Base-by-base conservation (phyloP, 306 rosid genomes). In the Quillaja saponaria region DNA sequence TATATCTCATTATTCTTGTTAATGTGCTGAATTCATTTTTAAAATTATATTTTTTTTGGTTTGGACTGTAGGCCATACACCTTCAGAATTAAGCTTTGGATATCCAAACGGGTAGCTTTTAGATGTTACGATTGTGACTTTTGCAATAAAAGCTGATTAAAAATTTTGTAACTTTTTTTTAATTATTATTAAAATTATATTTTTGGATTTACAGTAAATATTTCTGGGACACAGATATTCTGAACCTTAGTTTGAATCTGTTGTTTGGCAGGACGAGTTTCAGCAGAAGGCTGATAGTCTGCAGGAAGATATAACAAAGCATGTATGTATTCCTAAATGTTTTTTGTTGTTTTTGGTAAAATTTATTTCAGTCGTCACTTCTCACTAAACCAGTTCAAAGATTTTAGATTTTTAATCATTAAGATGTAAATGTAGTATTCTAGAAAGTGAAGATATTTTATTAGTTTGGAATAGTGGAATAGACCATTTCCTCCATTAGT, bases 221-320 rank as follows among this genome's bases (percentile, higher is more conserved):
- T n/a, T n/a, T n/a, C n/a, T n/a, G n/a, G n/a, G n/a, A n/a, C n/a
- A n/a, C n/a, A n/a, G n/a, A n/a, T n/a, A n/a, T n/a, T n/a, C n/a
- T n/a, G n/a, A n/a, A n/a, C n/a, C n/a, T 10, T 61, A 34, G 19
- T 39, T 18, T 12, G 28, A 34, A 7, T 47, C 1, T 12, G 13
- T 59, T 11, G 1, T 51, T 68, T 34, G 63, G 59, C 75, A 91
- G 96, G 83, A 50, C 38, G 91, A 80, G 85, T 71, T 91, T 45
- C 71, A 87, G 68, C 68, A 80, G 76, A 91, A 84, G 87, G 95
- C 87, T 9, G 48, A 8, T 21, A 46, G 20, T 71, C 79, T 91
- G 57, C 91, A 71, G 5, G 78, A 72, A 58, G 91, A 84, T 67
- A 81, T 85, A 52, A 82, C 72, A 53, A 85, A 82, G 82, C 82